Base-by-base conservation (phyloP, 495 filamentous ascomycete genomes). In the Penicillium bovifimosum region DNA sequence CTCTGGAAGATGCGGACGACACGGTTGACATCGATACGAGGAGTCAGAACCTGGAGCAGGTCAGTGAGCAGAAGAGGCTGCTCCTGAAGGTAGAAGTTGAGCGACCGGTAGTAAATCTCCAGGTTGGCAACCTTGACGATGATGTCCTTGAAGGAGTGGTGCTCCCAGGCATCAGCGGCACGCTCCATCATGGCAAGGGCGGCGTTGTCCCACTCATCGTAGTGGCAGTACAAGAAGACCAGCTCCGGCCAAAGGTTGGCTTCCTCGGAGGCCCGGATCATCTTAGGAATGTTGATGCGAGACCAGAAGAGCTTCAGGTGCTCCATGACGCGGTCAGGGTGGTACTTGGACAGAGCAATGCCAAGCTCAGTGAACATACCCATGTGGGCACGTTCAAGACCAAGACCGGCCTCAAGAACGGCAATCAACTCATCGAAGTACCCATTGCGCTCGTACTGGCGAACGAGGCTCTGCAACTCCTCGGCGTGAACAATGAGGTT, bases 141-240 rank as follows among this genome's bases (percentile, higher is more conserved):
- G 54, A 96, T 96, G 69, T 97, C 95, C 82, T 97, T 97, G 85
- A 99, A 97, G 27, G 92, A 95, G 72, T 97, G 93, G 74, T 99
- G 95, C 71, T 99, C 95, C 95, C 95, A 99, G 3, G 95, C 88
- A 73, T 97, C 92, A 46, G 95, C 86, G 32, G 95, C 88, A 60
- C 93, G 90, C 80, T 99, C 95, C 90, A 99, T 99, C 81, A 99
- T 96, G 31, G 95, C 91, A 50, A 99, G 80, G 18, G 93, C 93
- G 24, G 95, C 93, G 66, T 99, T 99, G 73, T 99, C 95, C 76
- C 88, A 97, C 68, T 99, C 95, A 59, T 99, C 95, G 65, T 97
- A 97, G 73, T 99, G 95, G 73, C 88, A 91, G 76, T 99, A 99
- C 58, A 96, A 78, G 86, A 99, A 99, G 55, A 99, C 89, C 52